Conservation (phyloP, 2,329 filamentous ascomycete genomes). For the Trichoderma arundinaceum region DNA sequence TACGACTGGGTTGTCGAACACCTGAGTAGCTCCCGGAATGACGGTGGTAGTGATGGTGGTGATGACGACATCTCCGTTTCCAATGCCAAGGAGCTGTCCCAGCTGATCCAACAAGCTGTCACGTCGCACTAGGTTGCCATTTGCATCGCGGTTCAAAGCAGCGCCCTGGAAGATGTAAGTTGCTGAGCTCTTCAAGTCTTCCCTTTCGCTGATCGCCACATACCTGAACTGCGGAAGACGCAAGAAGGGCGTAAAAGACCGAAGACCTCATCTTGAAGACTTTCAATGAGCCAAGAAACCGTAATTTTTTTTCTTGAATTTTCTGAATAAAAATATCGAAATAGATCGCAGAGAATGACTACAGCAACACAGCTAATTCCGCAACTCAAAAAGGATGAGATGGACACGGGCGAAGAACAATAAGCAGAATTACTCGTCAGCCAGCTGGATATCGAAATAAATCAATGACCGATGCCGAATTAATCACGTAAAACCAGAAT, state of each 20-base stretch:
- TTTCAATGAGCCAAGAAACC: no score
- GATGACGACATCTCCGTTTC: not conserved
- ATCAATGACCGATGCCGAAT: slow-evolving; percentile 22
- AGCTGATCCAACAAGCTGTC: slow-evolving; percentile 31
- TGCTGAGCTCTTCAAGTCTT: not conserved
- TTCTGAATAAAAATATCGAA: not conserved
- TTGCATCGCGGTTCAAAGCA: slow-evolving; percentile 18
- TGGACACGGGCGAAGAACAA: slow-evolving; percentile 17
- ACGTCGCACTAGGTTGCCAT: slow-evolving; percentile 18
- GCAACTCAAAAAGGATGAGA: slow-evolving; percentile 10
- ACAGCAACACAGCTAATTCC: slow-evolving; percentile 41
- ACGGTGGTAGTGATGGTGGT: slow-evolving; percentile 17
- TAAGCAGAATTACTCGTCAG: slow-evolving; percentile 7
- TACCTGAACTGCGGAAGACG: slow-evolving; percentile 35
- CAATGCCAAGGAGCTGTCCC: slow-evolving; percentile 29
- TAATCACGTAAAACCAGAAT: slow-evolving; percentile 11
- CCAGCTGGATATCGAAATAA: slow-evolving; percentile 28
- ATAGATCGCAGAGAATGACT: slow-evolving; percentile 7
- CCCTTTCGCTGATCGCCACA: not conserved
- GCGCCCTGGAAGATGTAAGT: slow-evolving; percentile 26
- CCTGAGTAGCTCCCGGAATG: slow-evolving; percentile 17
- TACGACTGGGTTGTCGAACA: not conserved
- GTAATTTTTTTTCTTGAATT: not conserved
- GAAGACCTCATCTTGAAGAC: slow-evolving; percentile 34
- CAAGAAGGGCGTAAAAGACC: slow-evolving; percentile 34